Percentiles rank a stretch among this genome's conserved stretches.
phyloP scores from a whole-genome alignment of 169 alveolate genomes.

The Cryptosporidium felis region DNA sequence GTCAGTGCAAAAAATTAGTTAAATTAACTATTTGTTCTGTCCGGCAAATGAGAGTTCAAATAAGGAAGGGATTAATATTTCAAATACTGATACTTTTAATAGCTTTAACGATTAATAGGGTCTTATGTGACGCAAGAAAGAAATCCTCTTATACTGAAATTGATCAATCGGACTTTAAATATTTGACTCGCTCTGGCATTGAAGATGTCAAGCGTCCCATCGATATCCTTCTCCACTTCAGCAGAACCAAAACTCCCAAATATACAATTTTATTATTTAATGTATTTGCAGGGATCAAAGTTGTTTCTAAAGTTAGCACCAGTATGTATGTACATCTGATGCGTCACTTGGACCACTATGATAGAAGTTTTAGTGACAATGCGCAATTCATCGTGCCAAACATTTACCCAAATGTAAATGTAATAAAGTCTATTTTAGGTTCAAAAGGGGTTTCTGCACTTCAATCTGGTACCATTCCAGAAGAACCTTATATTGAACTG shows the following conservation, averaged over 20 bases:
- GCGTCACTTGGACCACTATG: constrained; percentile 66
- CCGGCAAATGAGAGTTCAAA: too few species aligned
- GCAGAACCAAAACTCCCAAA: constrained; percentile 42
- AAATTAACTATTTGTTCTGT: too few species aligned
- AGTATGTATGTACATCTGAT: constrained; percentile 41
- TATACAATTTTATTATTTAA: constrained; percentile 16
- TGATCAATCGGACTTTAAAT: background rate
- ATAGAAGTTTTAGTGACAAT: constrained; percentile 50
- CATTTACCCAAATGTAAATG: constrained; percentile 10
- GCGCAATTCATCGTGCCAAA: constrained; percentile 30
- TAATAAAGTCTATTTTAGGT: constrained; percentile 9
- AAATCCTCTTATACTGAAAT: constrained; percentile 18
- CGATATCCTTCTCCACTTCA: constrained; percentile 19
- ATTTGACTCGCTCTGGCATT: background rate
- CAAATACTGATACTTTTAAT: background rate
- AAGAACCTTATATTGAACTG: constrained; percentile 1
- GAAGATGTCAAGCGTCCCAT: background rate
- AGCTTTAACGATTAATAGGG: background rate
- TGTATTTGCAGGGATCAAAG: background rate
- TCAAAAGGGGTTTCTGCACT: background rate
- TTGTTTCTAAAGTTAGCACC: background rate
- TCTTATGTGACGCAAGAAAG: background rate
- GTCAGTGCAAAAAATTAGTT: too few species aligned
- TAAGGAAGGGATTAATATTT: too few species aligned
- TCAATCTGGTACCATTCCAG: constrained; percentile 26